phyloP scores from a whole-genome alignment of 2,329 filamentous ascomycete genomes.

The Colletotrichum sidae region DNA sequence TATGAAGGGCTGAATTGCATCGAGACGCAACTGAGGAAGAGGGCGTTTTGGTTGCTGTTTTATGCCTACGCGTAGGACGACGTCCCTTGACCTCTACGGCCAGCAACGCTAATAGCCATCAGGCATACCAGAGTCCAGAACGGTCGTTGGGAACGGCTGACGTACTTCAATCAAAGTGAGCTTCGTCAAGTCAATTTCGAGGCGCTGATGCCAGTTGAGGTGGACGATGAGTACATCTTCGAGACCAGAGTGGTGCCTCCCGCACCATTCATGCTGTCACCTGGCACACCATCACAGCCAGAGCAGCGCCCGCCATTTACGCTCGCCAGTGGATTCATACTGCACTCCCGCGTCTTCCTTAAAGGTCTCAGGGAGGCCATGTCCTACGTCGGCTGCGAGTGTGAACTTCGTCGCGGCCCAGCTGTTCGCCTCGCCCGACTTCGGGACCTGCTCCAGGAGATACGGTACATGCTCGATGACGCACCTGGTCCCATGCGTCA shows the following conservation, averaged over 20 bases:
- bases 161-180: constrained; percentile 44
- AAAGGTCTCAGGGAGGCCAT: constrained; percentile 38
- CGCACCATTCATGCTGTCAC: constrained; percentile 18
- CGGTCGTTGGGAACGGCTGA: constrained; percentile 40
- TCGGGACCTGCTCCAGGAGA: constrained; percentile 42
- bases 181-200: constrained; percentile 46
- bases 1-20: constrained; percentile 47
- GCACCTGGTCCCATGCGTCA: constrained; percentile 42
- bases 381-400: constrained; percentile 30
- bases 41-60: constrained; percentile 51
- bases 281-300: constrained; percentile 10
- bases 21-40: constrained; percentile 50
- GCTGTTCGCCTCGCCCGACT: constrained; percentile 40
- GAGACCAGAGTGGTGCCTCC: constrained; percentile 37
- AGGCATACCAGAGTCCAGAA: constrained; percentile 40
- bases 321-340: constrained; percentile 44
- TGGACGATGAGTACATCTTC: constrained; percentile 48
- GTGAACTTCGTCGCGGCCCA: constrained; percentile 16
- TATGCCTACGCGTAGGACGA: constrained; percentile 43
- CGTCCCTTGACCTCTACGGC: background rate
- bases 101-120: background rate
- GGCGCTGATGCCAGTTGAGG: constrained; percentile 46
- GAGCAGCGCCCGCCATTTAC: constrained; percentile 31
- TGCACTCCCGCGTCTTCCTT: constrained; percentile 44
- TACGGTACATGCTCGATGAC: constrained; percentile 46